Conservation (phyloP, 306 rosid genomes). For the Biancaea sappan region DNA sequence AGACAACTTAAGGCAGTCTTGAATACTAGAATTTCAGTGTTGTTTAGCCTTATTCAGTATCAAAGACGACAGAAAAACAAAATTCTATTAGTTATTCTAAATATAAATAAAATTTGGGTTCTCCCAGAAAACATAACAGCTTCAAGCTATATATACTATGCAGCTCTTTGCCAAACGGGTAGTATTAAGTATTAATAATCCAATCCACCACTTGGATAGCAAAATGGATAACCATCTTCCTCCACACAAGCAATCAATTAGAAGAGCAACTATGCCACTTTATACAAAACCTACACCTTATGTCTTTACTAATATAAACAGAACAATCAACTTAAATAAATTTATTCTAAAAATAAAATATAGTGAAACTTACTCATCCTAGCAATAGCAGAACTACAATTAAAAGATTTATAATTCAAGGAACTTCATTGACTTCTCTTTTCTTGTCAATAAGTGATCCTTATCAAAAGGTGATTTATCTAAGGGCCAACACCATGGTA, state of each 20-base stretch:
- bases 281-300: slow-evolving; percentile 3
- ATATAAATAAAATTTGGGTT: background rate
- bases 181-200: too few relatives aligned
- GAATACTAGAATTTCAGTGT: background rate
- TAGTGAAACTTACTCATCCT: background rate
- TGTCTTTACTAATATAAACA: background rate
- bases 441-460: background rate
- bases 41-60: background rate
- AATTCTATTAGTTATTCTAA: background rate
- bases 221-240: slow-evolving; percentile 9
- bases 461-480: background rate
- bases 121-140: background rate
- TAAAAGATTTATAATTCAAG: background rate
- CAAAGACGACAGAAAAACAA: background rate
- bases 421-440: background rate
- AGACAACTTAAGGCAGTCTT: slow-evolving; percentile 25
- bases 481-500: background rate
- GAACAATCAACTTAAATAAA: background rate
- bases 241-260: slow-evolving; percentile 17
- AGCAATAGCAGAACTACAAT: background rate
- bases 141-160: background rate
- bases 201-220: slow-evolving; percentile 19
- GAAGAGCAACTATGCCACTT: background rate
- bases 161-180: slow-evolving; percentile 4
- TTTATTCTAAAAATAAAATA: slow-evolving; percentile 2